Conservation (phyloP, 768 basidiomycete genomes). For the Termitomyces sp. region DNA sequence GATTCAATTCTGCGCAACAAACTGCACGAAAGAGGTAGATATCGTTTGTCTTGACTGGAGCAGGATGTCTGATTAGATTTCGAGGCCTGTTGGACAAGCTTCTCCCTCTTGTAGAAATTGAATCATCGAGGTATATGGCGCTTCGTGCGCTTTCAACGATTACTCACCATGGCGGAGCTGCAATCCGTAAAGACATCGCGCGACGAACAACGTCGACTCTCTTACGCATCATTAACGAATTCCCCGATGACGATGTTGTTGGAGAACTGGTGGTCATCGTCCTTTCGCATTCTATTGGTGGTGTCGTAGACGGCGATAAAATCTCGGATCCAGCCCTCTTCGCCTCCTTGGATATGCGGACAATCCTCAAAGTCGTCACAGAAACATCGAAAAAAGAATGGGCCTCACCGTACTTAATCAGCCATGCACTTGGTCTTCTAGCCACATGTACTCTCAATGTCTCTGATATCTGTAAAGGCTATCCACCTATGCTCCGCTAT, state of each 20-base stretch:
- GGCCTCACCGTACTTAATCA: conserved; percentile 38
- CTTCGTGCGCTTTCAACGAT: conserved; percentile 54
- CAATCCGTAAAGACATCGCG: conserved; percentile 49
- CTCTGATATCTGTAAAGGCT: conserved; percentile 38
- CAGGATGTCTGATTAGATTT: not conserved
- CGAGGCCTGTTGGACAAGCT: conserved; percentile 57
- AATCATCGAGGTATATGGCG: conserved; percentile 47
- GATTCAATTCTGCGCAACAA: conserved; percentile 60
- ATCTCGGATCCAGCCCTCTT: conserved; percentile 35
- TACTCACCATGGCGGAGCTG: conserved; percentile 57
- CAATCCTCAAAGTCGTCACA: conserved; percentile 39
- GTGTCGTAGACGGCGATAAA: conserved; percentile 37
- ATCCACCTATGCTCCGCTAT: conserved; percentile 42
- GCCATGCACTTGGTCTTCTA: conserved; percentile 51
- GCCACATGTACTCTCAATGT: conserved; percentile 41
- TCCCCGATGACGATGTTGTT: conserved; percentile 46
- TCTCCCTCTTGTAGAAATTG: conserved; percentile 47
- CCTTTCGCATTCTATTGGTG: conserved; percentile 47
- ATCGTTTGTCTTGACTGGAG: not conserved
- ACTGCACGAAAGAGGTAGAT: conserved; percentile 51
- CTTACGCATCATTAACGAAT: conserved; percentile 41
- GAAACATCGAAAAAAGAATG: conserved; percentile 41
- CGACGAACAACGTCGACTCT: conserved; percentile 37
- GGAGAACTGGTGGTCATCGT: conserved; percentile 49
- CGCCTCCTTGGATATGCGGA: conserved; percentile 38